phyloP scores from a whole-genome alignment of 805 yeast genomes.

The Yarrowia osloensis region DNA sequence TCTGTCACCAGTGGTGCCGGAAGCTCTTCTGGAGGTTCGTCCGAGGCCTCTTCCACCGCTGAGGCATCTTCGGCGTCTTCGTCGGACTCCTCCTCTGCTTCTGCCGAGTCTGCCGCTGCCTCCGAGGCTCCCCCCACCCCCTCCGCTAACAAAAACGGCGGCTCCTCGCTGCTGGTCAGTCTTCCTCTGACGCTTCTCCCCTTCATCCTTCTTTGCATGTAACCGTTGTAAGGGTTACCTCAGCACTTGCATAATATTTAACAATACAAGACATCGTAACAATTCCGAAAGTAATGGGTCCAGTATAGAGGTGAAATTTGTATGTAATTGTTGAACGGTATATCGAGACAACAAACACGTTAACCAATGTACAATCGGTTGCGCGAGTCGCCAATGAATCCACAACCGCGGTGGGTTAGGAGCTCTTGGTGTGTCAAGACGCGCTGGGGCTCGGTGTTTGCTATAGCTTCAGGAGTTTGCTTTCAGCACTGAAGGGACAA shows the following conservation, averaged over 20 bases:
- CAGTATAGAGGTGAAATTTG: no score
- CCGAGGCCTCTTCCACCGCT: neutral
- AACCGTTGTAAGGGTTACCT: constrained; percentile 3
- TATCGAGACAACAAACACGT: no score
- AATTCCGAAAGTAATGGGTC: no score
- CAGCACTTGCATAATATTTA: constrained; percentile 3
- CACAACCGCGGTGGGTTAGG: no score
- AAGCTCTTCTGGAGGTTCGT: neutral
- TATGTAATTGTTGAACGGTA: no score
- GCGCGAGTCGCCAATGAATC: no score
- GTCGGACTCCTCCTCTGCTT: neutral
- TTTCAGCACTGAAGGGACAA: no score
- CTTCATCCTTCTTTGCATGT: constrained; percentile 20
- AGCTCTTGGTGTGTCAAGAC: no score
- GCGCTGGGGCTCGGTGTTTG: no score
- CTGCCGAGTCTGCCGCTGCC: neutral
- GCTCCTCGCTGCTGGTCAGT: neutral
- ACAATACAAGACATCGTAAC: no score
- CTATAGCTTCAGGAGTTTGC: no score
- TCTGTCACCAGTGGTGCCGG: neutral
- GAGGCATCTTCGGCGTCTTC: neutral
- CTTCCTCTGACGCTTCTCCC: constrained; percentile 10
- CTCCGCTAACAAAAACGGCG: neutral
- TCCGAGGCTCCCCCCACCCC: neutral
- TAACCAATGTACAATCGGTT: no score